Conservation (phyloP, 1,139 yeast genomes). For the Pichia sp. region DNA sequence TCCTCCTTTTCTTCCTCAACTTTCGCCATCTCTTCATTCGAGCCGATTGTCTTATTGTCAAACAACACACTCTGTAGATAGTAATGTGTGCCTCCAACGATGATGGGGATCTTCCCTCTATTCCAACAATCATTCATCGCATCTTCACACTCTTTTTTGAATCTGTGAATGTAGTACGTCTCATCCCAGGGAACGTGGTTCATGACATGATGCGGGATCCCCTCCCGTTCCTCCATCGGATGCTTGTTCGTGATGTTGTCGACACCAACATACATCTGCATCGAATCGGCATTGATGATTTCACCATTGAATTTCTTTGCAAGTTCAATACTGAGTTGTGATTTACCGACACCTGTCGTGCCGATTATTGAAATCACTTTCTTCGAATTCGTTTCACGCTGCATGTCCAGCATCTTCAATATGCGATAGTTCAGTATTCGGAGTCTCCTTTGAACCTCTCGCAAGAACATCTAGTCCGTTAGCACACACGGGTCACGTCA, state of each 20-base stretch:
- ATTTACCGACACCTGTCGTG: conserved; percentile 98
- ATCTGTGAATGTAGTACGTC: conserved; percentile 82
- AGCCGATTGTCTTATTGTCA: conserved; percentile 56
- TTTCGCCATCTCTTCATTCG: conserved; percentile 31
- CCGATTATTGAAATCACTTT: conserved; percentile 48
- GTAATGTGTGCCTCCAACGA: conserved; percentile 97
- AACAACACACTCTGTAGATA: conserved; percentile 79
- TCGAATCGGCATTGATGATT: conserved; percentile 92
- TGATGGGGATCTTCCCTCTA: conserved; percentile 74
- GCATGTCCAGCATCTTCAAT: conserved; percentile 1
- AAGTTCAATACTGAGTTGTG: conserved; percentile 78
- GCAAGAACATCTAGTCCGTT: too few species aligned
- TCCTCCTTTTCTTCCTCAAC: conserved; percentile 9
- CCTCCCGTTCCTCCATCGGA: conserved; percentile 72
- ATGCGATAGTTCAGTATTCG: background rate
- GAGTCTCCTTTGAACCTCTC: too few species aligned
- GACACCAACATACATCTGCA: conserved; percentile 82
- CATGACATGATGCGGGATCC: conserved; percentile 82
- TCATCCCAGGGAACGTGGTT: conserved; percentile 79
- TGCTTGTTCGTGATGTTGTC: conserved; percentile 91
- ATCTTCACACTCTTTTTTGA: conserved; percentile 64
- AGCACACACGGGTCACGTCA: too few species aligned
- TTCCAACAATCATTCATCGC: conserved; percentile 61
- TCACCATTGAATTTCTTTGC: conserved; percentile 84
- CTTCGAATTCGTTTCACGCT: conserved; percentile 3